A percentile compares a stretch with the other conserved stretches of the same genome.
These are phyloP conservation scores for Theobroma cacao DNA, from an alignment of 345 rosid species.

Conservation along the genomic window DNA sequence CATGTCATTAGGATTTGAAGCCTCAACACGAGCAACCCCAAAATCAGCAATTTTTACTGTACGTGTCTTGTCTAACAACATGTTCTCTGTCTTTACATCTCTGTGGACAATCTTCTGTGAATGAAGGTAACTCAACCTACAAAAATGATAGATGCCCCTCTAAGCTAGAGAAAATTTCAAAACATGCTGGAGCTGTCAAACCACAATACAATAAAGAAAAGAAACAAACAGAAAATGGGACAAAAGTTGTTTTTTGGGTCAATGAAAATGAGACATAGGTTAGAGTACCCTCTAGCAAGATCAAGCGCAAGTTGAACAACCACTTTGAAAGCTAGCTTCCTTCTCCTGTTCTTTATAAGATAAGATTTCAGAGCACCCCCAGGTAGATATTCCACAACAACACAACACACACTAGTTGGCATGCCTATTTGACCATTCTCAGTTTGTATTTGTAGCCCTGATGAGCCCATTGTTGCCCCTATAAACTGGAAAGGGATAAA, in stretches of 20 bases:
- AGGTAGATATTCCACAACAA: slow-evolving; percentile 93
- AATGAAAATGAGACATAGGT: slow-evolving; percentile 6
- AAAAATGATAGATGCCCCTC: neutral
- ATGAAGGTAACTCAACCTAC: slow-evolving; percentile 95
- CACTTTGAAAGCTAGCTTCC: slow-evolving; percentile 88
- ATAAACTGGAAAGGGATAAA: slow-evolving; percentile 57
- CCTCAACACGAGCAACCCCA: slow-evolving; percentile 99
- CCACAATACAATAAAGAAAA: neutral
- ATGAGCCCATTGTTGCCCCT: slow-evolving; percentile 96
- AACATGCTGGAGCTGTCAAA: neutral
- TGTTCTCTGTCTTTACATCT: slow-evolving; percentile 99
- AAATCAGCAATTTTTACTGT: slow-evolving; percentile 93
- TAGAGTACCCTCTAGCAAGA: slow-evolving; percentile 89
- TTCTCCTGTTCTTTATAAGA: slow-evolving; percentile 87
- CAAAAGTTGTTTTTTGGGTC: no score
- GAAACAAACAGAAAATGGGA: slow-evolving; percentile 6
- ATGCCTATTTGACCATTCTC: slow-evolving; percentile 75
- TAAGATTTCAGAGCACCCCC: slow-evolving; percentile 89
- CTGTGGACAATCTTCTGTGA: slow-evolving; percentile 95
- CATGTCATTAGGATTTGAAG: slow-evolving; percentile 98
- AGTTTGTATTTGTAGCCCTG: slow-evolving; percentile 74
- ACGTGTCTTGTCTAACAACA: slow-evolving; percentile 86
- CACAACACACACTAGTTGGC: slow-evolving; percentile 93
- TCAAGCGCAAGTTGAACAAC: slow-evolving; percentile 93
- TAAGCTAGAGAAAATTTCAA: neutral